Base-by-base conservation (phyloP, 2,329 filamentous ascomycete genomes). In the Curvularia sp. region DNA sequence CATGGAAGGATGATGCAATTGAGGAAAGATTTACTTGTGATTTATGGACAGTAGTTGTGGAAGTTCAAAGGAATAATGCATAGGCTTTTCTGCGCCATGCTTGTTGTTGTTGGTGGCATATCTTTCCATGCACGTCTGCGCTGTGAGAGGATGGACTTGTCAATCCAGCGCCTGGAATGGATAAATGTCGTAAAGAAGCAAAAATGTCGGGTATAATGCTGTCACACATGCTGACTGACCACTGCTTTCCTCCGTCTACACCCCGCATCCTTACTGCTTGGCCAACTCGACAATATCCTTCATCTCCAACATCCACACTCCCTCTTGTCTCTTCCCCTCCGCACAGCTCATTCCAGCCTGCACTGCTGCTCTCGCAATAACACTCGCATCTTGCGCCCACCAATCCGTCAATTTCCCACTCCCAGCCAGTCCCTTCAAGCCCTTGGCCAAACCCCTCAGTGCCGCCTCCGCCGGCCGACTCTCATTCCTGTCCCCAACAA, bases 311-410 rank as follows among this genome's bases (percentile, higher is more conserved):
- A 86, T 68, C 88, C 88, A 91, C 60, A 85, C 78, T 75, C 85
- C 80, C 82, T 86, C 74, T 71, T 81, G 53, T 56, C 83, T 81
- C 59, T 81, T 80, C 0, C 85, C 87, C 50, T 89, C 74, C 64
- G 77, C 28, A 61, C 79, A 81, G 65, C 78, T 69, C 64, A 84
- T 70, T 8, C 81, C 84, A 1, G 88, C 89, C 49, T 79, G 79
- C 2, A 90, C 84, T 3, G 88, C 88, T 12, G 89, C 89, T 62
- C 83, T 82, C 2, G 81, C 90, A 77, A 96, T 92, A 32, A 89
- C 85, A 55, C 88, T 84, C 5, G 86, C 87, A 50, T 95, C 91
- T 79, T 95, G 90, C 1, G 87, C 90, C 76, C 91, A 83, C 6
- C 74, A 78, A 71, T 96, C 87, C 78, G 87, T 87, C 61, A 87